These are phyloP conservation scores for Tuber melanosporum DNA, from an alignment of 495 filamentous ascomycete species.

Conservation along the genomic window DNA sequence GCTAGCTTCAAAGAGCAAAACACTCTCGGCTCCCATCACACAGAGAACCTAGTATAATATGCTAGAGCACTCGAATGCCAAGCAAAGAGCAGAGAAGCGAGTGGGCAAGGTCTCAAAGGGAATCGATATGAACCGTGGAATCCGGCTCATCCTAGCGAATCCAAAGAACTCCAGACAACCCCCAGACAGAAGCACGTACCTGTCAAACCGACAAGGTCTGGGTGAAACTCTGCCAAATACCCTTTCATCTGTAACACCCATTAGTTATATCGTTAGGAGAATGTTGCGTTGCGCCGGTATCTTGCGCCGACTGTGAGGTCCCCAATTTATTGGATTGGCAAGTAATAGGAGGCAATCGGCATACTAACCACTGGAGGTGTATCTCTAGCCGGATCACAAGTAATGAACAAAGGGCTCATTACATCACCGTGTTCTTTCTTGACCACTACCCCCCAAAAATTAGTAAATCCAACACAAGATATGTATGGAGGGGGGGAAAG, in stretches of 20 bases:
- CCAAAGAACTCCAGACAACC: background rate
- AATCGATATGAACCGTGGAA: background rate
- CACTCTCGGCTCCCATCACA: background rate
- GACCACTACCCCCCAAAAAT: slow-evolving; percentile 39
- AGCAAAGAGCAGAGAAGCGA: background rate
- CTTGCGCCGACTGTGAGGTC: background rate
- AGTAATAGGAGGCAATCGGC: background rate
- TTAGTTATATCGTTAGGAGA: slow-evolving; percentile 6
- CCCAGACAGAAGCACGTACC: slow-evolving; percentile 14
- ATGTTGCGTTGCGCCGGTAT: background rate
- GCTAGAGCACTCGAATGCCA: background rate
- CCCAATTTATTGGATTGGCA: background rate
- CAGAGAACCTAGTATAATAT: slow-evolving; percentile 4
- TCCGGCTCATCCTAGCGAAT: background rate
- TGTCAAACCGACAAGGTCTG: slow-evolving; percentile 79
- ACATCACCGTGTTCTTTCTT: slow-evolving; percentile 41
- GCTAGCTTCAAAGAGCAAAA: background rate
- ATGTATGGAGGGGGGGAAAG: background rate
- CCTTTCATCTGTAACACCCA: slow-evolving; percentile 51
- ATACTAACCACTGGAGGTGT: slow-evolving; percentile 59
- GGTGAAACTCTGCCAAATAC: slow-evolving; percentile 89
- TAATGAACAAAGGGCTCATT: slow-evolving; percentile 71
- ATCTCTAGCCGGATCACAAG: slow-evolving; percentile 89
- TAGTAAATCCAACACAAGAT: background rate
- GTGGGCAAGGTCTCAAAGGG: background rate